Evolutionary conservation across 2,329 filamentous ascomycete species (phyloP), one percentile per base, ranked within the genome.

Genomic region (Fusarium multiceps): DNA sequence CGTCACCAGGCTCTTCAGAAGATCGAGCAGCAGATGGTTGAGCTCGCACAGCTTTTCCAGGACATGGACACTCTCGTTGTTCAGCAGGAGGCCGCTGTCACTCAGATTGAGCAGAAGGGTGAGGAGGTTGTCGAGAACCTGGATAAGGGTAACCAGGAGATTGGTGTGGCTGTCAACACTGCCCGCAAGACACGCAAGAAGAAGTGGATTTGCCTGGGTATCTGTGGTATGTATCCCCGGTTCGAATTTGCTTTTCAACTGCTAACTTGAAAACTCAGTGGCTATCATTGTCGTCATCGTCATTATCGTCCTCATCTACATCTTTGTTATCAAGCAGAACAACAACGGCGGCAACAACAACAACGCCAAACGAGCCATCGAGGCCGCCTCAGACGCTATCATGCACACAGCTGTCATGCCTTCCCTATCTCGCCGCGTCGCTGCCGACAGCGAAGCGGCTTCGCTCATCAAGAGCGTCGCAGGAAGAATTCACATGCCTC

Each of bases 121-220:
- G 92, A 97, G 80, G 92, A 97, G 77, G 92, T 96, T 41, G 89
- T 92, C 50, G 89, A 92, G 61, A 93, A 98, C 80, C 88, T 98
- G 49, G 89, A 91, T 76, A 92, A 96, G 79, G 95, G 91, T 70
- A 98, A 96, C 77, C 87, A 89, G 68, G 89, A 98, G 80, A 92
- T 98, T 63, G 89, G 87, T 41, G 88, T 87, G n/a, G 94, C 94
- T 14, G 92, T 97, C 68, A 86, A 87, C 66, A 97, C 93, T 73
- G 95, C 95, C 11, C 87, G 91, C 78, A 88, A 89, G 74, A 93
- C 92, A 53, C 88, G 93, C 73, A 93, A 90, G 84, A 97, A 97
- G 93, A 98, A 98, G 92, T 98, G 94, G 94, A 94, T 92, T 79
- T 97, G 94, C 85, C 82, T 97, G 73, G 90, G 91, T 75, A 93